Evolutionary conservation across 2,329 filamentous ascomycete species (phyloP).

Genomic region (Claviceps africana): DNA sequence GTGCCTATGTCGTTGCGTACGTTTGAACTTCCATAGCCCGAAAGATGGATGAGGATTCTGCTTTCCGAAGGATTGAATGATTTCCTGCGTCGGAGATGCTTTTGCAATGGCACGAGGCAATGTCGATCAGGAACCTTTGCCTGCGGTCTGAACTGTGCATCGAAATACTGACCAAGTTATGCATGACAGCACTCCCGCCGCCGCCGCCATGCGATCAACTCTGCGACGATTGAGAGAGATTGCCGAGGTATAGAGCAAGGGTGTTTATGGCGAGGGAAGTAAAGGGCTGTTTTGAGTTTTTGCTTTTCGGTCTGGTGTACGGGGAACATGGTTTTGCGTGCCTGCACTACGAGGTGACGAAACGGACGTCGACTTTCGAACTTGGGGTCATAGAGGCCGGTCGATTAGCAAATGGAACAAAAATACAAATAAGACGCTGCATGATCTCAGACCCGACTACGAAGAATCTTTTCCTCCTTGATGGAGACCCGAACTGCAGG

Average conservation of each 20-base stretch:
- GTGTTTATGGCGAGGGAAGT: slow-evolving; percentile 11
- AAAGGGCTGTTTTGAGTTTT: slow-evolving; percentile 21
- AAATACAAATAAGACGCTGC: slow-evolving; percentile 16
- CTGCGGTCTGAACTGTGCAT: not conserved
- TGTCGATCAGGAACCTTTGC: not conserved
- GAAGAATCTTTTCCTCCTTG: not conserved
- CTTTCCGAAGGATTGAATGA: not conserved
- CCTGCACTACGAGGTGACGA: slow-evolving; percentile 29
- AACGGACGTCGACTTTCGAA: slow-evolving; percentile 26
- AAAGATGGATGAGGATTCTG: not conserved
- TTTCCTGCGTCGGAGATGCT: not conserved
- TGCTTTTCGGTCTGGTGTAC: slow-evolving; percentile 34
- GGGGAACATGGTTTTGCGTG: slow-evolving; percentile 28
- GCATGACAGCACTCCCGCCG: slow-evolving; percentile 79
- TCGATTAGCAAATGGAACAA: slow-evolving; percentile 31
- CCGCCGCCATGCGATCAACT: slow-evolving; percentile 87
- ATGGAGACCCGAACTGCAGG: not conserved
- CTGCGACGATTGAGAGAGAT: slow-evolving; percentile 96
- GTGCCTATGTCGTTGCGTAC: slow-evolving; percentile 94
- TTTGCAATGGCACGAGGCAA: not conserved
- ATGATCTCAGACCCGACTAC: slow-evolving; percentile 18
- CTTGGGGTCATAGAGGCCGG: slow-evolving; percentile 26
- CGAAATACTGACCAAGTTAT: not conserved
- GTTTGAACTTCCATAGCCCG: slow-evolving; percentile 27
- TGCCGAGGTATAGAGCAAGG: slow-evolving; percentile 66